phyloP scores from a whole-genome alignment of 768 basidiomycete genomes.

The Auricularia sp. region DNA sequence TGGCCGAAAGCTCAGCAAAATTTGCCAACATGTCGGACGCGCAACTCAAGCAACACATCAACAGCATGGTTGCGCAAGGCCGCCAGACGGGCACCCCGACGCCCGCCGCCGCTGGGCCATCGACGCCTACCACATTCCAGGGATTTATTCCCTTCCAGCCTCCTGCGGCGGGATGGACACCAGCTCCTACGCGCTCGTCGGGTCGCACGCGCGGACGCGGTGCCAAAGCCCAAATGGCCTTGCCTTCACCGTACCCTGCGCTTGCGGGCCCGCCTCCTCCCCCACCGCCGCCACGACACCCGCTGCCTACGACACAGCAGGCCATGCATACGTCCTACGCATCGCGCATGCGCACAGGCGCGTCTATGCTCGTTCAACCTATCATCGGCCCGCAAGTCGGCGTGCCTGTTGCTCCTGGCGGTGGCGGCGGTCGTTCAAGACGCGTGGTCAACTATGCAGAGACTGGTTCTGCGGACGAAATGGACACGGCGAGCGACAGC shows the following conservation, averaged over 20 bases:
- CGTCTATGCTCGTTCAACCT: slow-evolving; percentile 86
- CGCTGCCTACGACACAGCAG: slow-evolving; percentile 51
- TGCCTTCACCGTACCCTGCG: background rate
- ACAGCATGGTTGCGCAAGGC: background rate
- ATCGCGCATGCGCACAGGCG: slow-evolving; percentile 82
- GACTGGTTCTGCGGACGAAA: slow-evolving; percentile 71
- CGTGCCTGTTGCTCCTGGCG: slow-evolving; percentile 13
- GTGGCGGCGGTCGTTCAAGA: background rate
- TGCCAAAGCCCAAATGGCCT: background rate
- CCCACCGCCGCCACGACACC: slow-evolving; percentile 30
- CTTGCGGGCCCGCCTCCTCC: slow-evolving; percentile 1
- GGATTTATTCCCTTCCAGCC: background rate
- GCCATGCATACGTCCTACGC: slow-evolving; percentile 76
- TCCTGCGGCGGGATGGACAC: background rate
- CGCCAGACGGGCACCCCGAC: background rate
- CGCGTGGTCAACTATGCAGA: slow-evolving; percentile 76
- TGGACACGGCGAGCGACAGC: slow-evolving; percentile 55
- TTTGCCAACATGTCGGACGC: background rate
- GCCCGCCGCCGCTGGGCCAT: background rate
- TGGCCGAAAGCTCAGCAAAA: background rate
- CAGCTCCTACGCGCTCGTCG: background rate
- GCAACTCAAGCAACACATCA: background rate
- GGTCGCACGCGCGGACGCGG: background rate
- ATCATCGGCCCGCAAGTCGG: slow-evolving; percentile 32
- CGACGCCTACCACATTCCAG: background rate